Base-by-base conservation (phyloP, 2,329 filamentous ascomycete genomes). In the Talaromyces sp. region DNA sequence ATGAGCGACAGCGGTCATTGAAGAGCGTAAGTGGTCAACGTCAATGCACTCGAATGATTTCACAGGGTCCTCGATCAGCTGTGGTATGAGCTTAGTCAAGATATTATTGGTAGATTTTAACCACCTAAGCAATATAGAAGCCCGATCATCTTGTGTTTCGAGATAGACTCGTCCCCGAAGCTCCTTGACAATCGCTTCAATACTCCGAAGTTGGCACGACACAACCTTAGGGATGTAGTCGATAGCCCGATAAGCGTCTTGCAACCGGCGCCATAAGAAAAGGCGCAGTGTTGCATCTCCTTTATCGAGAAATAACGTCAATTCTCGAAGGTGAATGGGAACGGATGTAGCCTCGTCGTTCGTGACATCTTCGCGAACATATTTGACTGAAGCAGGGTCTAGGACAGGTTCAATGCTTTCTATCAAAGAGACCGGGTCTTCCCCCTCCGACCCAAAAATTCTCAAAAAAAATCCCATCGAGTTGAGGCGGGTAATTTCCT, bases 391-490 rank as follows among this genome's bases (percentile, higher is more conserved):
- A 3, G 76, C 73, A 0, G 90, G 88, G 67, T 97, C 94, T 5
- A 99, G 82, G 10, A 99, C 90, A 3, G 95, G 95, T 72, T 99
- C 95, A 41, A 99, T 81, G 33, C 89, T 95, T 72, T 97, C 93
- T 65, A 99, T 97, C 22, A 97, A 87, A 5, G 89, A 85, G 13
- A 94, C 85, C 0, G 94, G 91, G 70, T 97, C 89, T 56, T 89
- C 88, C 65, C 89, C 86, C 65, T 95, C 90, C 43, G 93, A 88
- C 66, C 91, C 90, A 74, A 98, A 98, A 0, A 99, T 86, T 43
- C 89, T 91, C 60, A 93, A 84, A 77, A 99, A 98, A 76, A 98
- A 98, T 73, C 97, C 94, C 86, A 96, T 95, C 0, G 94, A 98
- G 14, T 92, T 97, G 39, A 98, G 84, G 71, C 93, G 93, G 13